A percentile compares a stretch with the other conserved stretches of the same genome.
Evolutionary conservation across 192 early-diverging fungal genomes (phyloP).

Genomic region (Backusella mclennaniae): DNA sequence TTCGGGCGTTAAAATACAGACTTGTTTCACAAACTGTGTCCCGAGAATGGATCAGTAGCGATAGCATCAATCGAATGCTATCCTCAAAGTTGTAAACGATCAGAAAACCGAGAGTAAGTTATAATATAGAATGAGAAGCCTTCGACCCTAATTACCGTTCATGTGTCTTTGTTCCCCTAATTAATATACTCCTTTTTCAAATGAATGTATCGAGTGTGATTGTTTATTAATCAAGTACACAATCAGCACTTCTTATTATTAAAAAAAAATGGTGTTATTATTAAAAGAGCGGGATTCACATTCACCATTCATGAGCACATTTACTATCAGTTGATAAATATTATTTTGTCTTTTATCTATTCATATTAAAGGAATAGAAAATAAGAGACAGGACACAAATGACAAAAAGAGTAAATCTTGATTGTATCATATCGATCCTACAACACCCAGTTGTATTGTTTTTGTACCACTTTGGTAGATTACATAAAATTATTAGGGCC

Average conservation of each 20-base stretch:
- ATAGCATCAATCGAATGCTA: not conserved
- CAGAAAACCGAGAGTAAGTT: not conserved
- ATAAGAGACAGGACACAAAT: not conserved
- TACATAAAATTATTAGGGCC: not conserved
- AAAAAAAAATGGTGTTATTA: not conserved
- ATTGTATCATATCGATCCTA: slow-evolving; percentile 1
- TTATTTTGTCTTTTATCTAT: not conserved
- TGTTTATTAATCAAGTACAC: not conserved
- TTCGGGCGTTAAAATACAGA: not conserved
- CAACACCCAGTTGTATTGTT: not conserved
- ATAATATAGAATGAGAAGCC: not conserved
- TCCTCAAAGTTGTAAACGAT: not conserved
- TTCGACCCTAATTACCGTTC: not conserved
- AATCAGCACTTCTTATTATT: too few species aligned
- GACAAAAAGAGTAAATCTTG: not conserved
- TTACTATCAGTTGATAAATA: not conserved
- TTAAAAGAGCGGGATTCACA: not conserved
- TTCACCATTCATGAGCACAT: not conserved
- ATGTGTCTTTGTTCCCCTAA: not conserved
- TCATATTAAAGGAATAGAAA: not conserved
- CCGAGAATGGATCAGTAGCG: not conserved
- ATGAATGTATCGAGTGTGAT: not conserved
- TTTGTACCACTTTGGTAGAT: not conserved
- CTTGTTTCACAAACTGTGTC: not conserved
- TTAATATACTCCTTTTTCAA: not conserved